Evolutionary conservation across 192 early-diverging fungal species (phyloP).

Genomic region (Chytriomyces sp.): DNA sequence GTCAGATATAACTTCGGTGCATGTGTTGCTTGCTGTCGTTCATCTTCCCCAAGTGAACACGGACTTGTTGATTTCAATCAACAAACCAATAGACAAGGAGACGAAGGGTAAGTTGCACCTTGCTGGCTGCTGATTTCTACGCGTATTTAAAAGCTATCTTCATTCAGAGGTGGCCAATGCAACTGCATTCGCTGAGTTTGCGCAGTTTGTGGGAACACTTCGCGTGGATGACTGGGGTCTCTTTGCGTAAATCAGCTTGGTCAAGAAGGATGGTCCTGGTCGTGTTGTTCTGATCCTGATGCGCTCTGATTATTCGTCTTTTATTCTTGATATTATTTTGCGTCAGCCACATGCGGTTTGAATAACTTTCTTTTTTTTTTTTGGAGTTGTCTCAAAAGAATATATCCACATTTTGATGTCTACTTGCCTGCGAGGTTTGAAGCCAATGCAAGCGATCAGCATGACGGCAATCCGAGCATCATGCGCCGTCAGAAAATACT

Average conservation of each 20-base stretch:
- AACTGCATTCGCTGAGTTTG: conserved; percentile 7
- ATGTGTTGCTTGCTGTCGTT: conserved; percentile 73
- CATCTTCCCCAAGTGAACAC: conserved; percentile 70
- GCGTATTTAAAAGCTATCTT: neutral
- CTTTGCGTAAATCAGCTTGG: conserved; percentile 10
- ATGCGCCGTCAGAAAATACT: too few species aligned
- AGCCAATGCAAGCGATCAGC: too few species aligned
- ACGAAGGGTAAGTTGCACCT: neutral
- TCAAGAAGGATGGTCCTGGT: too few species aligned
- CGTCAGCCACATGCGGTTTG: too few species aligned
- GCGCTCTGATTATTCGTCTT: too few species aligned
- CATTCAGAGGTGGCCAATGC: conserved; percentile 3
- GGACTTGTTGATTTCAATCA: conserved; percentile 79
- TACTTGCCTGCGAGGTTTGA: too few species aligned
- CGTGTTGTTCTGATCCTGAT: too few species aligned
- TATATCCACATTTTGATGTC: too few species aligned
- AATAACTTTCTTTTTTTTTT: too few species aligned
- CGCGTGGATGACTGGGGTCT: conserved; percentile 18
- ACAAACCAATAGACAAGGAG: conserved; percentile 62
- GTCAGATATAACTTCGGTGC: conserved; percentile 63
- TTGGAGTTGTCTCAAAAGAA: too few species aligned
- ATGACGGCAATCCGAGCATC: too few species aligned
- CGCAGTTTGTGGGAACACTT: conserved; percentile 5
- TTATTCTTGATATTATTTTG: too few species aligned
- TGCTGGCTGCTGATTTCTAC: neutral